These are phyloP conservation scores for Vigna radiata DNA, from an alignment of 306 rosid species.

Conservation along the genomic window DNA sequence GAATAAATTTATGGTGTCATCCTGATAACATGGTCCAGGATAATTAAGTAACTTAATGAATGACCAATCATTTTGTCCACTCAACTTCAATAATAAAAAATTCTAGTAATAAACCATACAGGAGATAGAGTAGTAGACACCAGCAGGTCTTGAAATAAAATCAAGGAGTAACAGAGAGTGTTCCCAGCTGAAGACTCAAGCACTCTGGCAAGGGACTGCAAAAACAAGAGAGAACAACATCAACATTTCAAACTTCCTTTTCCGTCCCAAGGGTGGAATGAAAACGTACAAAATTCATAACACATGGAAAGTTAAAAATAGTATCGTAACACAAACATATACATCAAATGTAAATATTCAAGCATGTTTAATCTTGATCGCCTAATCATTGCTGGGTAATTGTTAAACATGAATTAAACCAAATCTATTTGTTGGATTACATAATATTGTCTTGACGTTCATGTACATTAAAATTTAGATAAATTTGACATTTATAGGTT, in stretches of 20 bases:
- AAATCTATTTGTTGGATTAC: neutral
- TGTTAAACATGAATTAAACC: neutral
- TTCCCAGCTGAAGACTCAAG: conserved; percentile 85
- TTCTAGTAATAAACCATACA: conserved; percentile 68
- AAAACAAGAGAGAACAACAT: conserved; percentile 43
- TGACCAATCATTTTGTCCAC: neutral
- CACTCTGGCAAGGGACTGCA: conserved; percentile 88
- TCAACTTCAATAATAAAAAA: conserved; percentile 17
- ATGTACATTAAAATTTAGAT: neutral
- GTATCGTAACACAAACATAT: neutral
- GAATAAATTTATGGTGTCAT: conserved; percentile 87
- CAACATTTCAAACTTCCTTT: conserved; percentile 19
- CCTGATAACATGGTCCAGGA: conserved; percentile 60
- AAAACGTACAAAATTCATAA: neutral
- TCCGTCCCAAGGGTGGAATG: neutral
- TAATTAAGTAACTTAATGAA: conserved; percentile 40
- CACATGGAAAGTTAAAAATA: neutral
- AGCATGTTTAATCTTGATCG: conserved; percentile 4
- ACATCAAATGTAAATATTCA: conserved; percentile 1
- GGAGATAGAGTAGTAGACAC: conserved; percentile 96
- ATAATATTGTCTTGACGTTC: neutral
- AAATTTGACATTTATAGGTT: neutral
- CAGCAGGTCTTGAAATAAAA: conserved; percentile 91
- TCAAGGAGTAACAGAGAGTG: conserved; percentile 76
- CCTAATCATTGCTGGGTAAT: neutral